Percentiles rank a stretch among this genome's conserved stretches.
These are phyloP conservation scores for Macrophomina pseudophaseolina DNA, from an alignment of 2,329 filamentous ascomycete genomes.

Conservation along the genomic window DNA sequence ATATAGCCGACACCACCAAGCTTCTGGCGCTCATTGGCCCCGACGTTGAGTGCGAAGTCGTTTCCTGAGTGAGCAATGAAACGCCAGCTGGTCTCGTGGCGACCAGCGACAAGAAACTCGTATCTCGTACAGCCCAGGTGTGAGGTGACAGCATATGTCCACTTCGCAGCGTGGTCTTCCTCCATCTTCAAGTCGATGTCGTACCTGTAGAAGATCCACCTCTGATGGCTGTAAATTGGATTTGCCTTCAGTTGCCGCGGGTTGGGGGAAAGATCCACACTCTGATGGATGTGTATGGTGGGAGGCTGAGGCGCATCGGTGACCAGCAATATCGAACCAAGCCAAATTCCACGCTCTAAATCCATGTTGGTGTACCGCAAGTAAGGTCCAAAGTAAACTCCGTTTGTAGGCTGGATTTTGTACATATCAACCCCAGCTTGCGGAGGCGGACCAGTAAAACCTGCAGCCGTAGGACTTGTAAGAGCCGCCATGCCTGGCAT, in stretches of 20 bases:
- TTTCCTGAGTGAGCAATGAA: slow-evolving; percentile 97
- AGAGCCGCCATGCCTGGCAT: slow-evolving; percentile 80
- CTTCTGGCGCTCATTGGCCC: slow-evolving; percentile 80
- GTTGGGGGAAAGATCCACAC: slow-evolving; percentile 88
- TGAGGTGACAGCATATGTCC: slow-evolving; percentile 98
- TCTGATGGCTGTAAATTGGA: slow-evolving; percentile 84
- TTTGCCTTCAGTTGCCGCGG: slow-evolving; percentile 83
- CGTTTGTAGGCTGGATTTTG: slow-evolving; percentile 90
- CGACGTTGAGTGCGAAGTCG: slow-evolving; percentile 89
- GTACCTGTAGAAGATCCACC: slow-evolving; percentile 96
- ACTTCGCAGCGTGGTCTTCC: slow-evolving; percentile 76
- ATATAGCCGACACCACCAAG: slow-evolving; percentile 91
- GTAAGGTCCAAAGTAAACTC: slow-evolving; percentile 97
- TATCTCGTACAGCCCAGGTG: slow-evolving; percentile 97
- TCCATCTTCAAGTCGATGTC: slow-evolving; percentile 90
- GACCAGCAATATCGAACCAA: slow-evolving; percentile 90
- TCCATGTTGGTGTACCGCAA: slow-evolving; percentile 98
- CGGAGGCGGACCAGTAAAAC: slow-evolving; percentile 87
- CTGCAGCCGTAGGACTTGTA: slow-evolving; percentile 75
- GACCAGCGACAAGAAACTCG: slow-evolving; percentile 92
- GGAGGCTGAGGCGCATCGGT: slow-evolving; percentile 91
- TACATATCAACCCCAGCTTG: slow-evolving; percentile 91
- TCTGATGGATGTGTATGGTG: slow-evolving; percentile 94
- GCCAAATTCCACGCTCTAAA: slow-evolving; percentile 85
- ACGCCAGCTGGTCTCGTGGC: slow-evolving; percentile 88